A percentile compares a stretch with the other conserved stretches of the same genome.
phyloP scores from a whole-genome alignment of 148 eudicot genomes.

The Nyssa sinensis region DNA sequence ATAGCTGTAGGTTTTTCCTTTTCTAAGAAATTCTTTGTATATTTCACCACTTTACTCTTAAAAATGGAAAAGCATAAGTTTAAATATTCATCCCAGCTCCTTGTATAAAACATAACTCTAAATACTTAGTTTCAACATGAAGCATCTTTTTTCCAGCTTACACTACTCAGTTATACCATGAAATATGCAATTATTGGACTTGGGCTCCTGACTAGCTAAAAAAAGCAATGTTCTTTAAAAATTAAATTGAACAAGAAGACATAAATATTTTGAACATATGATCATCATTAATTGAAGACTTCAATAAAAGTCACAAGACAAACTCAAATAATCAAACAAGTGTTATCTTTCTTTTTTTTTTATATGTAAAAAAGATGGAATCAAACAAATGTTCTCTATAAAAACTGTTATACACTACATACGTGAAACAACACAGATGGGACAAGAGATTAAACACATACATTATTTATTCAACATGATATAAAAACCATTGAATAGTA shows the following conservation, averaged over 20 bases:
- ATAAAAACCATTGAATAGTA: neutral
- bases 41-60: neutral
- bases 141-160: neutral
- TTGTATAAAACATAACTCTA: neutral
- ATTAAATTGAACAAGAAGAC: neutral
- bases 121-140: neutral
- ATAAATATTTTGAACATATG: too few relatives aligned
- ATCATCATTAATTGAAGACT: neutral
- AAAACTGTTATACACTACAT: neutral
- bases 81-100: neutral
- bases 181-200: too few relatives aligned
- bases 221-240: neutral
- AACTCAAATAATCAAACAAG: neutral
- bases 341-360: too few relatives aligned
- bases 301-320: too few relatives aligned
- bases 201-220: neutral
- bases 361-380: too few relatives aligned
- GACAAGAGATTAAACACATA: neutral
- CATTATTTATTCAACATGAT: neutral
- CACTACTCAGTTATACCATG: neutral
- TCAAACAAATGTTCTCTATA: too few relatives aligned
- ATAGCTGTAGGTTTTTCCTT: neutral
- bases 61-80: too few relatives aligned
- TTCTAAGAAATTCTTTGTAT: neutral
- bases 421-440: neutral